phyloP scores from a whole-genome alignment of 2,329 filamentous ascomycete species.

The Fusarium sterilihyphosum region DNA sequence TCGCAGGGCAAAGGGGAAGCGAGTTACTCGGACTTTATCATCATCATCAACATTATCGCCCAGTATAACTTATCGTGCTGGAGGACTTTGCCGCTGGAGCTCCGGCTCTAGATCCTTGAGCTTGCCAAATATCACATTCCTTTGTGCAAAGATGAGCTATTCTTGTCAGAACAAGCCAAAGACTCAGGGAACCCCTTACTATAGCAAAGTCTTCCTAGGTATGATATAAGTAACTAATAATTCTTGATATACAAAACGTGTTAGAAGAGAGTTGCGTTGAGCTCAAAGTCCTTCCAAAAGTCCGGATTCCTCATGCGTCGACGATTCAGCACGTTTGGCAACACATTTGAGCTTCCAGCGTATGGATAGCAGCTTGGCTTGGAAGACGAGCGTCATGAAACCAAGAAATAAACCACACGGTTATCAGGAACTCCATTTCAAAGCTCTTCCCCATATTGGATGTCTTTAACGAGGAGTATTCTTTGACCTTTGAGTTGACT shows the following conservation, averaged over 20 bases:
- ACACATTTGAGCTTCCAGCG: neutral
- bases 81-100: neutral
- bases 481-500: neutral
- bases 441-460: neutral
- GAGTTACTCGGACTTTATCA: neutral
- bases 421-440: neutral
- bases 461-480: neutral
- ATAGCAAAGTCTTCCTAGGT: neutral
- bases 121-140: neutral
- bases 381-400: neutral
- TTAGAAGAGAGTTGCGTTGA: neutral
- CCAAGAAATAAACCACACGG: no score
- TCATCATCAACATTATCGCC: neutral
- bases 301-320: neutral
- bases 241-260: neutral
- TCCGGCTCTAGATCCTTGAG: neutral
- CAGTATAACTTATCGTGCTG: neutral
- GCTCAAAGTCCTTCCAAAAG: neutral
- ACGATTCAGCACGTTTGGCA: neutral
- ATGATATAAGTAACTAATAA: neutral
- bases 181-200: neutral
- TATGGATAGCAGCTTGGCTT: neutral
- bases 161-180: neutral
- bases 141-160: neutral
- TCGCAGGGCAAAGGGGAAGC: neutral